Conservation (phyloP, 1,284 basidiomycete genomes). For the Cerioporus squamosus region DNA sequence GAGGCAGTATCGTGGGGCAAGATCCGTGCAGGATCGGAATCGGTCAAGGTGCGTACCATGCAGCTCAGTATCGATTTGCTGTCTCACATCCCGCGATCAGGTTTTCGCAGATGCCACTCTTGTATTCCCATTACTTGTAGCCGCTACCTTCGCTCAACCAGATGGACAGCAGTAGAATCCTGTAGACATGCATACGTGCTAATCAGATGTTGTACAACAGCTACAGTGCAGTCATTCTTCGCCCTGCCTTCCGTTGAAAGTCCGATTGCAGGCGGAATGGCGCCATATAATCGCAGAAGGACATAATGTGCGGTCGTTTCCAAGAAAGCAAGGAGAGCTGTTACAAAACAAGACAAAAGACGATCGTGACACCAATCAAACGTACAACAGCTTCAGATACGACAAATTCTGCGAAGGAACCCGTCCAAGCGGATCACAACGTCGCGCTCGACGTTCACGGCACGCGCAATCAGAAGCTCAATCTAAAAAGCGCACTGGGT, state of each 20-base stretch:
- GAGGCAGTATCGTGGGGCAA: conserved; percentile 99
- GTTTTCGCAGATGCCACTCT: conserved; percentile 70
- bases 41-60: conserved; percentile 78
- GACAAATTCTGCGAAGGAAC: too few relatives aligned
- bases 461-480: too few relatives aligned
- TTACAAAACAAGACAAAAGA: neutral
- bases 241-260: too few relatives aligned
- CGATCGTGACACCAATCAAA: neutral
- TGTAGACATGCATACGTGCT: too few relatives aligned
- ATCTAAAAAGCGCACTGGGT: too few relatives aligned
- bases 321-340: neutral
- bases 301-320: neutral
- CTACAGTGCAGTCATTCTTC: neutral
- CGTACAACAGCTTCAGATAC: too few relatives aligned
- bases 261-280: neutral
- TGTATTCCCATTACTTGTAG: conserved; percentile 76
- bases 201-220: too few relatives aligned
- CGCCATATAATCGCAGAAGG: neutral
- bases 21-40: conserved; percentile 88
- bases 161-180: neutral
- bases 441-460: too few relatives aligned
- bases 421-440: too few relatives aligned
- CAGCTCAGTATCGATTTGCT: neutral
- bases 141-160: conserved; percentile 63
- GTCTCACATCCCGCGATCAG: conserved; percentile 27